phyloP scores from a whole-genome alignment of 1,284 basidiomycete species.

The Leccinum pachyderme region DNA sequence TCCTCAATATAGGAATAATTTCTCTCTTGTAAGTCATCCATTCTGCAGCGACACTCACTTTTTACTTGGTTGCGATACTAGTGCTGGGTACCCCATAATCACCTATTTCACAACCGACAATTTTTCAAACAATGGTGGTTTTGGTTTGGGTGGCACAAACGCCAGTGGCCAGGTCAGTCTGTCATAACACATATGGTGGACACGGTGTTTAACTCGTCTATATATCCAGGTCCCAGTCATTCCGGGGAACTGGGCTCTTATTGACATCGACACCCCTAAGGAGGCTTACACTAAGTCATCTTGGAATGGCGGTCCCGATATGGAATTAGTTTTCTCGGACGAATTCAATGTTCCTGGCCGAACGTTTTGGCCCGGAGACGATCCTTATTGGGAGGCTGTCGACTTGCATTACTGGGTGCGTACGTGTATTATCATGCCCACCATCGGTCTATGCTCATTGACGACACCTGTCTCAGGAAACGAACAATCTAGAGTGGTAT shows the following conservation, averaged over 20 bases:
- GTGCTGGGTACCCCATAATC: constrained; percentile 54
- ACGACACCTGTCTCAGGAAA: constrained; percentile 35
- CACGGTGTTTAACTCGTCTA: constrained; percentile 30
- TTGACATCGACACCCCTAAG: constrained; percentile 66
- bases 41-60: constrained; percentile 6
- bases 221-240: constrained; percentile 45
- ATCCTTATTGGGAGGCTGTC: constrained; percentile 77
- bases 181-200: not conserved
- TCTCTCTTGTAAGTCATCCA: constrained; percentile 47
- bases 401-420: constrained; percentile 55
- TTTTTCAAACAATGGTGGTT: constrained; percentile 42
- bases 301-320: constrained; percentile 46
- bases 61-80: constrained; percentile 20
- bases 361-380: constrained; percentile 68
- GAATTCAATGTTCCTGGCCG: constrained; percentile 76
- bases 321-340: constrained; percentile 70
- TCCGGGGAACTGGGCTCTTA: constrained; percentile 55
- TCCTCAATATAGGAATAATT: constrained; percentile 49
- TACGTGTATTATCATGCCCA: constrained; percentile 17
- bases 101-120: constrained; percentile 44
- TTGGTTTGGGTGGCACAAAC: constrained; percentile 74
- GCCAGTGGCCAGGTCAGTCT: constrained; percentile 59
- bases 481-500: constrained; percentile 66
- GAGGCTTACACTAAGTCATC: constrained; percentile 50
- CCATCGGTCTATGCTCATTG: constrained; percentile 41